Percentiles rank a stretch among this genome's conserved stretches.
These are phyloP conservation scores for Fusarium veterinarium DNA, from an alignment of 2,329 filamentous ascomycete genomes.

Conservation along the genomic window DNA sequence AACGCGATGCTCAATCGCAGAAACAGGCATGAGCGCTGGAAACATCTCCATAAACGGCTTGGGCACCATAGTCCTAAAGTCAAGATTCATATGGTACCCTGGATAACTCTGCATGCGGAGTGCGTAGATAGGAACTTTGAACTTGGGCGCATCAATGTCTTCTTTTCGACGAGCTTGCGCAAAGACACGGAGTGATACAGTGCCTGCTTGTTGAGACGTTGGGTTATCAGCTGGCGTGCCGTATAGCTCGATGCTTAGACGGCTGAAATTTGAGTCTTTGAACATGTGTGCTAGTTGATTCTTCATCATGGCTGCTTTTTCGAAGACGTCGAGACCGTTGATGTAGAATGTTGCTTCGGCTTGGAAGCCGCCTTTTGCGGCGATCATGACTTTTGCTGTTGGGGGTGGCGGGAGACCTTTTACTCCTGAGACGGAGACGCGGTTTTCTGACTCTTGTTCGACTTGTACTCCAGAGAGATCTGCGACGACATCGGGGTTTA, in stretches of 20 bases:
- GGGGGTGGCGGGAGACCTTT: constrained; percentile 47
- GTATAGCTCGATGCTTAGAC: constrained; percentile 51
- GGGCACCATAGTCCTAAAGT: constrained; percentile 57
- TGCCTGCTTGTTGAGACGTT: constrained; percentile 58
- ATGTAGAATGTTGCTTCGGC: constrained; percentile 59
- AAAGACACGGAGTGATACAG: constrained; percentile 60
- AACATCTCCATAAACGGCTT: constrained; percentile 58
- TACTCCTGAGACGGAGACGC: constrained; percentile 49
- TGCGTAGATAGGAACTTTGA: constrained; percentile 53
- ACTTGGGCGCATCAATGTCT: constrained; percentile 50
- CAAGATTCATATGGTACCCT: constrained; percentile 57
- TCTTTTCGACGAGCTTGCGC: constrained; percentile 56
- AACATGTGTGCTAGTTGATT: constrained; percentile 52
- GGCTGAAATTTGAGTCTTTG: constrained; percentile 49
- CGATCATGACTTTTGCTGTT: constrained; percentile 54
- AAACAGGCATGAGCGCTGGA: constrained; percentile 48
- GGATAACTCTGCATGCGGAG: constrained; percentile 56
- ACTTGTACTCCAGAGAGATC: constrained; percentile 55
- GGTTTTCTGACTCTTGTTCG: constrained; percentile 53
- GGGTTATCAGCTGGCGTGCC: constrained; percentile 54
- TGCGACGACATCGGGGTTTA: constrained; percentile 58
- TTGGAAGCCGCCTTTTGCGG: constrained; percentile 57
- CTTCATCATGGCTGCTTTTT: constrained; percentile 58
- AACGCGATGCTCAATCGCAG: constrained; percentile 45
- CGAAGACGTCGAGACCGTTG: constrained; percentile 55